Conservation (phyloP, 305 asterid genomes). For the Lippia alba region DNA sequence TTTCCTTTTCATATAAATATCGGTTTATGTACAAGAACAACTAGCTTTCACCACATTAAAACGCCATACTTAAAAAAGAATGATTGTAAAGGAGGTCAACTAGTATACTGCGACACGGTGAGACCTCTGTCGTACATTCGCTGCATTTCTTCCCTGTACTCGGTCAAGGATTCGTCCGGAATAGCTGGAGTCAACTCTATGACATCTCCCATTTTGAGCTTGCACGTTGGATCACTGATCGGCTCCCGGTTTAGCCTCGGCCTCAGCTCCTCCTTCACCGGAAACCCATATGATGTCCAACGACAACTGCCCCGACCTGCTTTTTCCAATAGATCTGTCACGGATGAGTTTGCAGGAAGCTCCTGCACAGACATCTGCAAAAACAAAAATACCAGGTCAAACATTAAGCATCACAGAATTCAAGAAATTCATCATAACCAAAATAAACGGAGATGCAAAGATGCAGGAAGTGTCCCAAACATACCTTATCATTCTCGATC, state of each 20-base stretch:
- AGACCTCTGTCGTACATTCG: constrained; percentile 73
- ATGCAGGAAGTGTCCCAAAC: constrained; percentile 4
- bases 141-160: constrained; percentile 75
- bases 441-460: background rate
- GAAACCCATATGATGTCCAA: constrained; percentile 65
- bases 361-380: constrained; percentile 91
- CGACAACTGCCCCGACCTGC: constrained; percentile 55
- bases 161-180: constrained; percentile 65
- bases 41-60: constrained; percentile 3
- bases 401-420: background rate
- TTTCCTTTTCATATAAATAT: constrained; percentile 10
- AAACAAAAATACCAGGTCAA: background rate
- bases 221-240: constrained; percentile 66
- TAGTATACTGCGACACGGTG: constrained; percentile 45
- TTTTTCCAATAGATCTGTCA: constrained; percentile 67
- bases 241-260: constrained; percentile 71
- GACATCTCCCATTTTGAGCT: constrained; percentile 86
- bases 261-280: constrained; percentile 73
- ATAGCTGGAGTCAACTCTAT: constrained; percentile 76
- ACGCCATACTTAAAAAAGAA: constrained; percentile 36
- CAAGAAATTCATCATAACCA: background rate
- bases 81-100: constrained; percentile 38
- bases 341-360: constrained; percentile 66
- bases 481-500: constrained; percentile 87
- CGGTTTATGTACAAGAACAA: constrained; percentile 36